Evolutionary conservation across 768 basidiomycete genomes (phyloP), one percentile per base, ranked within the genome.

Genomic region (Boletus subcaerulescens): DNA sequence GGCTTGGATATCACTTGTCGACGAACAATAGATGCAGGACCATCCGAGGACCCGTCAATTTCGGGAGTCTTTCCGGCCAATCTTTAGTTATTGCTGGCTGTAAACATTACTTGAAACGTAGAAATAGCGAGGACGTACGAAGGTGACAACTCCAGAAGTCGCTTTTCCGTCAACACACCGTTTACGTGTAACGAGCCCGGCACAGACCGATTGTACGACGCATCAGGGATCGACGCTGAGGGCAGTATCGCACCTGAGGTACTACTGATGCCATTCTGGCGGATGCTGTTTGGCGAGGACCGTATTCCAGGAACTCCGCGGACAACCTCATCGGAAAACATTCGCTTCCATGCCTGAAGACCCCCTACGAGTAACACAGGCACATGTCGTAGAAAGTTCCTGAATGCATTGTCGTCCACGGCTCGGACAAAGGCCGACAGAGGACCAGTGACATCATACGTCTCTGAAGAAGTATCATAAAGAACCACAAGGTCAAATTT

Each of bases 291-390:
- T 41, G 58, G 53, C 3, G 61, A 59, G 15, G 44, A 39, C 17
- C 45, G 65, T 43, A 18, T 55, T 52, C 50, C 56, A 17, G 53
- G 65, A 57, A 40, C 43, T 62, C 65, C 65, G 29, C 61, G 69
- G 60, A 48, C 62, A 47, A 77, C 65, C 52, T 68, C 67, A 17
- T 76, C 77, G 1, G 82, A 78, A 45, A 88, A 69, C 44, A 81
- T 79, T 47, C 67, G 74, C 64, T 80, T 83, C 93, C 94, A 98
- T 4, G 85, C 90, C 45, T 86, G 80, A 45, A 92, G 74, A 1
- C 96, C 96, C 4, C 95, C 96, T 5, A 87, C 76, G 24, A 98
- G 81, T 59, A 97, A 71, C 70, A 93, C 83, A 1, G 96, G 95
- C 61, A 83, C 81, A 42, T 89, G 76, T 60, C 83, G 85, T 18